A percentile compares a stretch with the other conserved stretches of the same genome.
These are phyloP conservation scores for Silene noctiflora DNA, from an alignment of 179 eudicot species.

Conservation along the genomic window DNA sequence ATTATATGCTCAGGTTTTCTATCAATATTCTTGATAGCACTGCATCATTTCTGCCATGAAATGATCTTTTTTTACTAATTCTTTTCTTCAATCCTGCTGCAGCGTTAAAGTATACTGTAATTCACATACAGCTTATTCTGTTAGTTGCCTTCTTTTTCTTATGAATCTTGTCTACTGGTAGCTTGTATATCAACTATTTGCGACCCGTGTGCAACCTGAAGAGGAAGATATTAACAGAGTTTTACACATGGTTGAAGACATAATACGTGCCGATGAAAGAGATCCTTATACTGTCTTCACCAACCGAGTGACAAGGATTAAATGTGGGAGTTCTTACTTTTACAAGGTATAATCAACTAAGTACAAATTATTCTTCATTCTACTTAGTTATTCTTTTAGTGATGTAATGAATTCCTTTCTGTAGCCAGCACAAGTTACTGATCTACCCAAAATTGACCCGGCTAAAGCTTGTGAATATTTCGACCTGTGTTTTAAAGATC, in stretches of 20 bases:
- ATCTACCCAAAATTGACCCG: slow-evolving; percentile 65
- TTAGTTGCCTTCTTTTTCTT: neutral
- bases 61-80: no score
- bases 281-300: slow-evolving; percentile 76
- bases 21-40: no score
- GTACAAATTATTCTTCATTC: slow-evolving; percentile 1
- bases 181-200: slow-evolving; percentile 85
- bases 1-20: no score
- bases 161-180: slow-evolving; percentile 22
- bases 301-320: slow-evolving; percentile 66
- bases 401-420: slow-evolving; percentile 18
- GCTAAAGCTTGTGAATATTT: slow-evolving; percentile 76
- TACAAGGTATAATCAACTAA: slow-evolving; percentile 45
- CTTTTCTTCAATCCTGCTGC: no score
- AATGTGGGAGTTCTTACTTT: slow-evolving; percentile 77
- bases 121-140: slow-evolving; percentile 5
- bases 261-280: slow-evolving; percentile 70
- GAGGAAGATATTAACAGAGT: slow-evolving; percentile 75
- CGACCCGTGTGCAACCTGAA: slow-evolving; percentile 55
- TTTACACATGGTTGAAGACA: slow-evolving; percentile 68
- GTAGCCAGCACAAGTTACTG: slow-evolving; percentile 61
- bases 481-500: slow-evolving; percentile 65
- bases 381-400: neutral
- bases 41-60: no score
- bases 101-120: neutral